Evolutionary conservation across 2,329 filamentous ascomycete genomes (phyloP).

Genomic region (Neofusicoccum cordaticola): DNA sequence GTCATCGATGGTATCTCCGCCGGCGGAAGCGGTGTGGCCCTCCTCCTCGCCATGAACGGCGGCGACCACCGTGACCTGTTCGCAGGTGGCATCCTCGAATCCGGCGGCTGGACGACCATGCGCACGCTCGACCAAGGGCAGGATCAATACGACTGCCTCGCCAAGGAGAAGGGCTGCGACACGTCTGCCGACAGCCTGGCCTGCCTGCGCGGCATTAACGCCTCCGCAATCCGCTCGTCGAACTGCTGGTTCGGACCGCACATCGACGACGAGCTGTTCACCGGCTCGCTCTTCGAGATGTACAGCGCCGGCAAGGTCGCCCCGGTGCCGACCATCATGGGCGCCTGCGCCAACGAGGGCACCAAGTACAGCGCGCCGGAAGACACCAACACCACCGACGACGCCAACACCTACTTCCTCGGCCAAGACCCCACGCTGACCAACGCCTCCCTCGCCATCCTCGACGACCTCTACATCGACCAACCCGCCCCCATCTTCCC

Average conservation of each 20-base stretch:
- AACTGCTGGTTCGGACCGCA: constrained; percentile 54
- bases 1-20: constrained; percentile 50
- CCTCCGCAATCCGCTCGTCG: constrained; percentile 43
- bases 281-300: constrained; percentile 48
- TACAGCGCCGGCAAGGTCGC: constrained; percentile 50
- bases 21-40: constrained; percentile 57
- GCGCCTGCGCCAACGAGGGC: constrained; percentile 62
- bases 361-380: constrained; percentile 56
- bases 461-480: constrained; percentile 56
- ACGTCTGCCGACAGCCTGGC: constrained; percentile 40
- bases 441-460: constrained; percentile 46
- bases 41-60: constrained; percentile 46
- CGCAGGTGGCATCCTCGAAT: constrained; percentile 52
- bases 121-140: constrained; percentile 49
- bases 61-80: constrained; percentile 50
- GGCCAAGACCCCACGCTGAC: constrained; percentile 59
- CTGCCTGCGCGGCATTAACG: constrained; percentile 49
- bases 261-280: constrained; percentile 52
- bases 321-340: constrained; percentile 54
- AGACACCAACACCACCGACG: constrained; percentile 44
- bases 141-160: constrained; percentile 52
- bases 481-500: constrained; percentile 49
- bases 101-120: constrained; percentile 51
- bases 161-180: constrained; percentile 48
- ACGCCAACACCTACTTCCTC: constrained; percentile 56